These are phyloP conservation scores for Linaria vulgaris DNA, from an alignment of 257 asterid genomes.

Conservation along the genomic window DNA sequence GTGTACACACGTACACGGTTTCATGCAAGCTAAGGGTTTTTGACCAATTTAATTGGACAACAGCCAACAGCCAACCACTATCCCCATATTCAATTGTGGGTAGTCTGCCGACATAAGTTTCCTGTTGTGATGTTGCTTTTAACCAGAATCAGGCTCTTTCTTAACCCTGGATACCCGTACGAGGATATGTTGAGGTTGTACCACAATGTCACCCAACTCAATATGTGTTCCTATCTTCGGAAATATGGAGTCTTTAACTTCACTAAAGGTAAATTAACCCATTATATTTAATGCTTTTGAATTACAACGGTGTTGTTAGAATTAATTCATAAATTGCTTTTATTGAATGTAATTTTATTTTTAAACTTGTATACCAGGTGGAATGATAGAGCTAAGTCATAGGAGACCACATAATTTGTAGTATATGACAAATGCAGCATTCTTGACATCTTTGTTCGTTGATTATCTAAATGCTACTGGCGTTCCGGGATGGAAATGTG, in stretches of 20 bases:
- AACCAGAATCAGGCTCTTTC: slow-evolving; percentile 59
- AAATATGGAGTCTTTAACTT: slow-evolving; percentile 66
- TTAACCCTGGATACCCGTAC: slow-evolving; percentile 86
- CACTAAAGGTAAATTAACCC: slow-evolving; percentile 51
- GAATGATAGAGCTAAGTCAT: slow-evolving; percentile 61
- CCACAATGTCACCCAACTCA: slow-evolving; percentile 64
- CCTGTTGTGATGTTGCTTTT: slow-evolving; percentile 84
- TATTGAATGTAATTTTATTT: too few species aligned
- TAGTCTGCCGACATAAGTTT: too few species aligned
- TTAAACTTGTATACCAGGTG: slow-evolving; percentile 54
- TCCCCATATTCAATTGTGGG: too few species aligned
- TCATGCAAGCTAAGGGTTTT: too few species aligned
- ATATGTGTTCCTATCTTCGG: slow-evolving; percentile 74
- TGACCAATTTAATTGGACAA: too few species aligned
- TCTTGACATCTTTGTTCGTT: slow-evolving; percentile 73
- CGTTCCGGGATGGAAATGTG: slow-evolving; percentile 82
- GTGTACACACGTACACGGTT: too few species aligned
- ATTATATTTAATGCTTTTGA: too few species aligned
- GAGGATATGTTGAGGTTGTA: slow-evolving; percentile 71
- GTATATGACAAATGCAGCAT: slow-evolving; percentile 81
- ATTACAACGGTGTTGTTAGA: too few species aligned
- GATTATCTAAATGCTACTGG: slow-evolving; percentile 70
- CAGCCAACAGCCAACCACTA: too few species aligned
- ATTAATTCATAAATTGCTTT: too few species aligned
- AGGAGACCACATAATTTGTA: slow-evolving; percentile 64